Evolutionary conservation across 345 rosid species (phyloP).

Genomic region (Angophora floribunda): DNA sequence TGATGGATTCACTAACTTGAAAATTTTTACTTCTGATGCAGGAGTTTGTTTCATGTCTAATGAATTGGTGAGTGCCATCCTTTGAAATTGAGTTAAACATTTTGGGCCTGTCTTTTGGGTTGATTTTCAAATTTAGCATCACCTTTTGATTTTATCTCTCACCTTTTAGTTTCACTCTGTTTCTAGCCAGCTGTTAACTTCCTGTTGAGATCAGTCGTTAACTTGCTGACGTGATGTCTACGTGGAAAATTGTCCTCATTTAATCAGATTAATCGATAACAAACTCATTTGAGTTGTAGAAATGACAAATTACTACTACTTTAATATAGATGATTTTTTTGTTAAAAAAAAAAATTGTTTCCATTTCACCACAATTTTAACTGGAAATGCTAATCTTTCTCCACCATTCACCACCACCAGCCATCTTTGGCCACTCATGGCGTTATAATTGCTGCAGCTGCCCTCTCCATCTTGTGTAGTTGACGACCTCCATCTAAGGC

Average conservation of each 20-base stretch:
- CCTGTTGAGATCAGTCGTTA: not conserved
- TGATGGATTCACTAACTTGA: not conserved
- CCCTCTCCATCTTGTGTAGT: not conserved
- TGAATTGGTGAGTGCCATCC: constrained; percentile 61
- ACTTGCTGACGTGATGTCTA: not conserved
- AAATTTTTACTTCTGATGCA: constrained; percentile 19
- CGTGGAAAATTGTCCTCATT: not conserved
- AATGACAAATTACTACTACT: not conserved
- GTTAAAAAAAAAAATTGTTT: not conserved
- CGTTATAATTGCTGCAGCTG: not conserved
- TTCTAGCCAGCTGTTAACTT: not conserved
- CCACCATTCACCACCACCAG: not conserved
- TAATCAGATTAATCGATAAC: not conserved
- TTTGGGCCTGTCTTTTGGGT: not conserved
- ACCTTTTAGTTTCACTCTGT: not conserved
- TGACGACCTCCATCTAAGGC: not conserved
- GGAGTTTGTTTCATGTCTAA: constrained; percentile 94
- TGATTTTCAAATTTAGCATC: not conserved
- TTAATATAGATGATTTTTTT: not conserved
- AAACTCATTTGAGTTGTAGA: not conserved
- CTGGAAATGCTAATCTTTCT: not conserved
- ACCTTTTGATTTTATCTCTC: not conserved
- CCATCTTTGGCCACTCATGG: not conserved
- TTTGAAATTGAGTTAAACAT: not conserved
- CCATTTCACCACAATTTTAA: not conserved